A percentile compares a stretch with the other conserved stretches of the same genome.
Evolutionary conservation across 2,329 filamentous ascomycete genomes (phyloP).

Genomic region (Tolypocladium album): DNA sequence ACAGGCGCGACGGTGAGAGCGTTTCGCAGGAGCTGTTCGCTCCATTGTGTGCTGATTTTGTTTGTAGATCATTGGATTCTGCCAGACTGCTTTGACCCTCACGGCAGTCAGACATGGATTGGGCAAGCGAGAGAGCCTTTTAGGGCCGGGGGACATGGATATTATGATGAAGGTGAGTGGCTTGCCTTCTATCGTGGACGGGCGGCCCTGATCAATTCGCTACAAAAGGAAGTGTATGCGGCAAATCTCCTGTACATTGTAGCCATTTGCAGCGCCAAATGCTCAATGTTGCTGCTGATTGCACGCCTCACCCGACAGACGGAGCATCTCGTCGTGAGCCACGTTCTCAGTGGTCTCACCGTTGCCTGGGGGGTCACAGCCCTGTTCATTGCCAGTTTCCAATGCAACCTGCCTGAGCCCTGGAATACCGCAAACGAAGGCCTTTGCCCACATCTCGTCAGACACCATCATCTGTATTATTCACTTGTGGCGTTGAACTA

Average conservation of each 20-base stretch:
- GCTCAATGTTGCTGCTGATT: conserved; percentile 9
- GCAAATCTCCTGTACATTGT: conserved; percentile 7
- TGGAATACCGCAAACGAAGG: conserved; percentile 2
- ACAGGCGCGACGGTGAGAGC: conserved; percentile 6
- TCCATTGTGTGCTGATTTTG: background rate
- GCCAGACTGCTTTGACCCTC: conserved; percentile 4
- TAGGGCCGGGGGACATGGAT: background rate
- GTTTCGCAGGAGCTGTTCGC: no score
- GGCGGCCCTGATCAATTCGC: background rate
- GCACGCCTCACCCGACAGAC: conserved; percentile 5
- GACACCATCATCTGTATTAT: background rate
- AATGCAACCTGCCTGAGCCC: conserved; percentile 3
- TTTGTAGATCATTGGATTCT: conserved; percentile 2
- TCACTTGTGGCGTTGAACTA: background rate
- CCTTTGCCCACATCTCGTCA: conserved; percentile 2
- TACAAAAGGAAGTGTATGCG: conserved; percentile 3
- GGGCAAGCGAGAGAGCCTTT: conserved; percentile 3
- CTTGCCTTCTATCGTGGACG: no score
- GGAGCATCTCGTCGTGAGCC: conserved; percentile 4
- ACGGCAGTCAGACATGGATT: conserved; percentile 5
- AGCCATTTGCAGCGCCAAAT: conserved; percentile 7
- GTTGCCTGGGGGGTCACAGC: conserved; percentile 2
- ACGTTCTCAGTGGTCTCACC: conserved; percentile 3
- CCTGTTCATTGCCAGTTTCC: conserved; percentile 4
- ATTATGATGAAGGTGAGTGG: conserved; percentile 5